Conservation (phyloP, 805 yeast species). For the Priceomyces carsonii region DNA sequence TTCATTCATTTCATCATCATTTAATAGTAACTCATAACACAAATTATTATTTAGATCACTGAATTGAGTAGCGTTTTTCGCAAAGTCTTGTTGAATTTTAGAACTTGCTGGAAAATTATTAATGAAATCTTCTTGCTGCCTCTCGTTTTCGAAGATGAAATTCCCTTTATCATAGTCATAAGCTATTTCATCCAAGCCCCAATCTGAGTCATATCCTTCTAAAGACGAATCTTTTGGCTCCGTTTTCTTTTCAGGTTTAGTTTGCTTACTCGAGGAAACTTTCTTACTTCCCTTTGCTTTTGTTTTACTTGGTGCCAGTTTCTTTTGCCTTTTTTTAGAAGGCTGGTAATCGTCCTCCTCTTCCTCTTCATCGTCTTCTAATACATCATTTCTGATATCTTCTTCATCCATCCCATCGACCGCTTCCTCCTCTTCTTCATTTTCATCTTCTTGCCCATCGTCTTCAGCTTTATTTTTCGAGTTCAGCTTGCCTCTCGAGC, state of each 20-base stretch:
- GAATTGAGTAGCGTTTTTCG: conserved; percentile 16
- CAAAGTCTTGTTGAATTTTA: conserved; percentile 18
- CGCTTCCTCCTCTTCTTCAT: conserved; percentile 15
- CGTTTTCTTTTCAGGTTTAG: conserved; percentile 10
- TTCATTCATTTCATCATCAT: conserved; percentile 14
- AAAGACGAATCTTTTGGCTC: conserved; percentile 11
- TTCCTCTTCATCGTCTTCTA: conserved; percentile 12
- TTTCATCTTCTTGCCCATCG: conserved; percentile 45
- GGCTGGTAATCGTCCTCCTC: conserved; percentile 13
- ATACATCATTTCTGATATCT: conserved; percentile 15
- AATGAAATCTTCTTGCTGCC: conserved; percentile 28
- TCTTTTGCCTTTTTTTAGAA: conserved; percentile 12
- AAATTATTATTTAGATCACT: conserved; percentile 15
- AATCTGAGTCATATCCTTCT: conserved; percentile 36
- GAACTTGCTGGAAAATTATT: conserved; percentile 24
- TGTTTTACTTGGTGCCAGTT: conserved; percentile 7
- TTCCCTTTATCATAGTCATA: conserved; percentile 27
- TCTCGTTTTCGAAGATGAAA: conserved; percentile 34
- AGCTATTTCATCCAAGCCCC: conserved; percentile 45
- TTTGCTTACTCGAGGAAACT: conserved; percentile 1
- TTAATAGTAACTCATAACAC: conserved; percentile 7
- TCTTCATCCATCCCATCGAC: conserved; percentile 19
- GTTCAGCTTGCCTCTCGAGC: conserved; percentile 49
- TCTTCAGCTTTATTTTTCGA: conserved; percentile 36
- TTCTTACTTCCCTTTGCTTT: conserved; percentile 10